Conservation (phyloP, 495 filamentous ascomycete species). For the Hyaloscypha hepaticicola region DNA sequence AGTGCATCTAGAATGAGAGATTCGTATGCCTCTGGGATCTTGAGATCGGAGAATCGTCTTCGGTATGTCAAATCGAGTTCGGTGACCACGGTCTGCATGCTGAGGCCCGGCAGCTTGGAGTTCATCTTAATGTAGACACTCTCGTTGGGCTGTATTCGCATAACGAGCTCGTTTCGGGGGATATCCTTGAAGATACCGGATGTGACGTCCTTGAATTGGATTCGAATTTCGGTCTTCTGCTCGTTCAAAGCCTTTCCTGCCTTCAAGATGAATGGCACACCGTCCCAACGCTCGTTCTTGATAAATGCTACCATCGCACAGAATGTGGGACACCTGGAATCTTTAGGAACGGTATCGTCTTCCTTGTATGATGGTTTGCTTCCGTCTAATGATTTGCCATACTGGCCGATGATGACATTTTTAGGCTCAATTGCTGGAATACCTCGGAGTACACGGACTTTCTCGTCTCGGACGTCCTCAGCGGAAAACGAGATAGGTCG, state of each 20-base stretch:
- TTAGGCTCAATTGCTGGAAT: constrained; percentile 98
- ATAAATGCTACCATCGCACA: constrained; percentile 96
- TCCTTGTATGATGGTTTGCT: constrained; percentile 98
- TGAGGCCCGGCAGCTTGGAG: constrained; percentile 96
- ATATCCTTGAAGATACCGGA: constrained; percentile 99
- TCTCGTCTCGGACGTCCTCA: constrained; percentile 98
- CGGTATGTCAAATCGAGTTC: constrained; percentile 98
- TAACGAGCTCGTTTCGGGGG: constrained; percentile 97
- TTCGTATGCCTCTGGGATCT: constrained; percentile 99
- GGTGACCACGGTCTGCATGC: constrained; percentile 99
- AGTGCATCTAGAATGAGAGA: constrained; percentile 95
- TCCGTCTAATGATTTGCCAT: constrained; percentile 93
- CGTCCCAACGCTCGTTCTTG: constrained; percentile 99
- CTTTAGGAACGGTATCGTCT: constrained; percentile 97
- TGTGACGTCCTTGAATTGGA: constrained; percentile 99
- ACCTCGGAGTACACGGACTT: constrained; percentile 90
- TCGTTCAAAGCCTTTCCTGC: constrained; percentile 99
- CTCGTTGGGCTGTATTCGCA: constrained; percentile 99
- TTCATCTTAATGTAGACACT: constrained; percentile 99
- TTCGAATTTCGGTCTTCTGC: constrained; percentile 99
- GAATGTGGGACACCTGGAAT: constrained; percentile 96
- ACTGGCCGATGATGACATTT: constrained; percentile 99
- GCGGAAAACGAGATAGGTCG: constrained; percentile 96
- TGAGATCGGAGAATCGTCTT: constrained; percentile 96
- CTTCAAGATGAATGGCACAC: constrained; percentile 99